Conservation (phyloP, 805 yeast genomes). For the Barnettozyma californica region DNA sequence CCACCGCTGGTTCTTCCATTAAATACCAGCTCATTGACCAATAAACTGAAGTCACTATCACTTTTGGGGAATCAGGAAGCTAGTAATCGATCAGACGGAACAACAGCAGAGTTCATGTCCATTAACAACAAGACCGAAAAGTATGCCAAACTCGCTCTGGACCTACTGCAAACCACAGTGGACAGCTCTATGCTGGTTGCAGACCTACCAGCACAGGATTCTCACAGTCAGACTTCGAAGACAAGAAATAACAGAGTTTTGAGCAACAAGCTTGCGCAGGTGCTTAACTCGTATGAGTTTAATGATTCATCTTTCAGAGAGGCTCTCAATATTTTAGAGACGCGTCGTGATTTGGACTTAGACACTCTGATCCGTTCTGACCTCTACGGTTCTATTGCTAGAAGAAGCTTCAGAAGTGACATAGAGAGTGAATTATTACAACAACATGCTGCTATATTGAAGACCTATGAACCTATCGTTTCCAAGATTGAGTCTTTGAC, state of each 20-base stretch:
- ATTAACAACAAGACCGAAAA: conserved; percentile 33
- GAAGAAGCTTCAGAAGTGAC: conserved; percentile 55
- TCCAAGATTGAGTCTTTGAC: conserved; percentile 34
- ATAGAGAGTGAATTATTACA: conserved; percentile 56
- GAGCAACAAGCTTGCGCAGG: conserved; percentile 30
- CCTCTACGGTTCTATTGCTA: conserved; percentile 50
- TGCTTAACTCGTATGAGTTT: conserved; percentile 29
- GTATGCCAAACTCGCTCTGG: conserved; percentile 44
- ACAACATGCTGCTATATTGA: conserved; percentile 46
- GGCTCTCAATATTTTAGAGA: conserved; percentile 30
- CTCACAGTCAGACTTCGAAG: neutral
- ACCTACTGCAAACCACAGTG: conserved; percentile 27
- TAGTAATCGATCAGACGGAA: neutral
- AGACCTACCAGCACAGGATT: conserved; percentile 10
- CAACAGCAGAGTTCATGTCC: neutral
- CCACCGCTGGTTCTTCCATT: conserved; percentile 36
- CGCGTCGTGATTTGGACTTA: conserved; percentile 26
- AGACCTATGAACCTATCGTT: conserved; percentile 39
- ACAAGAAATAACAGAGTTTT: conserved; percentile 24
- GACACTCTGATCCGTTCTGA: conserved; percentile 26
- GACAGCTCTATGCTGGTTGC: conserved; percentile 8
- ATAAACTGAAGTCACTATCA: conserved; percentile 34
- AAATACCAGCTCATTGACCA: conserved; percentile 27
- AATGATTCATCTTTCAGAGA: conserved; percentile 30
- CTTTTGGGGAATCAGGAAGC: conserved; percentile 15